Base-by-base conservation (phyloP, 2,329 filamentous ascomycete genomes). In the Periconia sp. region DNA sequence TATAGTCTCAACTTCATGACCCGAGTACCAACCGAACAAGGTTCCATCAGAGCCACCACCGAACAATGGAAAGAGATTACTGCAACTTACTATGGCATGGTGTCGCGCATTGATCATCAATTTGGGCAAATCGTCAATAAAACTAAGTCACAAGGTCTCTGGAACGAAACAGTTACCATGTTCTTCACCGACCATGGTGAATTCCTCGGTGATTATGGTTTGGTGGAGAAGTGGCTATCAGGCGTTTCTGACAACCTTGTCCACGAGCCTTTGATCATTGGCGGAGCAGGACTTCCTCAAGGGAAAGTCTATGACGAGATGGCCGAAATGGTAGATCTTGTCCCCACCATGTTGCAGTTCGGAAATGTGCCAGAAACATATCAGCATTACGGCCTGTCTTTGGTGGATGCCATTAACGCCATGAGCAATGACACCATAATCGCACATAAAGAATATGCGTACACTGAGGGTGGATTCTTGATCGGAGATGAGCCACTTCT, bases 151-250 rank as follows among this genome's bases (percentile, higher is more conserved):
- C 57, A 69, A 1, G 67, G 60, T 0, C 57, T 76, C 0, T 78
- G 74, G 72, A 62, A 74, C 3, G 61, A 70, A 8, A 78, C 76
- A 0, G 66, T 79, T 0, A 77, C 76, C 0, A 70, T 79, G 65
- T 77, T 79, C 57, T 78, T 77, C 50, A 77, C 76, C 0, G 76
- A 78, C 43, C 77, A 78, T 52, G 78, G 77, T 3, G 77, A 81
- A 49, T 81, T 76, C 47, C 71, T 81, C 0, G 78, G 77, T 13
- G 77, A 81, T 48, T 70, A 79, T 49, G 77, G 77, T 0, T 61
- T 80, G 13, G 76, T 81, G 19, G 78, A 81, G 60, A 81, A 81
- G 52, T 80, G 78, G 77, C 77, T 76, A 0, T 77, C 74, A 0
- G 77, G 74, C 2, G 57, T 79, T 0, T 77, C 73, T 0, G 74